Percentiles rank a stretch among this genome's conserved stretches.
phyloP scores from a whole-genome alignment of 129 eudicot species.

The Cynara cardunculus region DNA sequence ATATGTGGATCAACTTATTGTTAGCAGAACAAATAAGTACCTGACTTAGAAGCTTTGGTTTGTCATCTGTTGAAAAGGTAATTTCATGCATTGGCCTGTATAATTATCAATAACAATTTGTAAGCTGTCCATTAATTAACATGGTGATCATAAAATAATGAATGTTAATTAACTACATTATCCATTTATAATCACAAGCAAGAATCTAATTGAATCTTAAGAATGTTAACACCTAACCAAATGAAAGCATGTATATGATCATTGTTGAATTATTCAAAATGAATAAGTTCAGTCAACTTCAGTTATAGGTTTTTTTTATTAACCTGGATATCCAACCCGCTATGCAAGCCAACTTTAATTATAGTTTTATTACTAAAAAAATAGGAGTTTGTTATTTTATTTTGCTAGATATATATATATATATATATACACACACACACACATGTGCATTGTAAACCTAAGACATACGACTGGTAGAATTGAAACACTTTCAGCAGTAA shows the following conservation, averaged over 20 bases:
- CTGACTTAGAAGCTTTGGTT: slow-evolving; percentile 97
- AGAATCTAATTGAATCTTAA: background rate
- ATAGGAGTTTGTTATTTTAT: background rate
- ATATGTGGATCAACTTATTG: background rate
- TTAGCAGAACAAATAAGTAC: slow-evolving; percentile 35
- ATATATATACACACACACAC: too few species aligned
- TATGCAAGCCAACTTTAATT: background rate
- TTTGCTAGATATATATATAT: background rate
- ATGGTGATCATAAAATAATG: background rate
- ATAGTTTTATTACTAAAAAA: background rate
- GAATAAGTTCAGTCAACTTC: background rate
- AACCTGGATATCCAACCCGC: too few species aligned
- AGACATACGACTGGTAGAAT: background rate
- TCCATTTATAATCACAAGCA: background rate
- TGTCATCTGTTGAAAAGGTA: slow-evolving; percentile 92
- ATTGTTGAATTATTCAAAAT: background rate
- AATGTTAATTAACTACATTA: background rate
- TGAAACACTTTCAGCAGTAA: background rate
- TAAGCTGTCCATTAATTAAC: slow-evolving; percentile 7
- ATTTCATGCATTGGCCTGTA: slow-evolving; percentile 98
- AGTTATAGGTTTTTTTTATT: background rate
- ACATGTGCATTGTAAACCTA: background rate
- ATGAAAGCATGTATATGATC: background rate
- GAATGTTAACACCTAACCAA: background rate
- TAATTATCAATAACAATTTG: slow-evolving; percentile 18